A percentile compares a stretch with the other conserved stretches of the same genome.
Evolutionary conservation across 345 rosid species (phyloP).

Genomic region (Euphorbia pulcherrima): DNA sequence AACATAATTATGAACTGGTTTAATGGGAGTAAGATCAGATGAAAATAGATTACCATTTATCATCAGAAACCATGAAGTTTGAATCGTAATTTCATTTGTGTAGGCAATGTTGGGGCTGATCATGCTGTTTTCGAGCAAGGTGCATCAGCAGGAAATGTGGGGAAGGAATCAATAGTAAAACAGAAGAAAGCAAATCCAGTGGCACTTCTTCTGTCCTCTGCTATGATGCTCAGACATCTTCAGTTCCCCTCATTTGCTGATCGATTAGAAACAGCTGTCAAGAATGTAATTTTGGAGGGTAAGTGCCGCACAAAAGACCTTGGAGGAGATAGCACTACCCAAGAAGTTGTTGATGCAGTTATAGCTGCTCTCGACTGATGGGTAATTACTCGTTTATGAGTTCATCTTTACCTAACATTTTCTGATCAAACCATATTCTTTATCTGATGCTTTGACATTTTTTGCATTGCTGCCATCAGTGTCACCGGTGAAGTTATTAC

Average conservation of each 20-base stretch:
- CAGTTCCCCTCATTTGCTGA: slow-evolving; percentile 93
- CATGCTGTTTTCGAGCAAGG: slow-evolving; percentile 96
- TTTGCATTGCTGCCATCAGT: too few species aligned
- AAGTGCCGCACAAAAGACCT: slow-evolving; percentile 74
- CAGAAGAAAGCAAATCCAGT: slow-evolving; percentile 90
- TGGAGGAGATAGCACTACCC: slow-evolving; percentile 69
- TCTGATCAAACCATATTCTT: slow-evolving; percentile 12
- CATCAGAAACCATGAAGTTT: background rate
- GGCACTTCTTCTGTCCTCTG: slow-evolving; percentile 87
- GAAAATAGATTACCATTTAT: background rate
- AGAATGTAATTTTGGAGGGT: slow-evolving; percentile 64
- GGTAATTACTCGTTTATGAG: too few species aligned
- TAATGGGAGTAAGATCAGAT: background rate
- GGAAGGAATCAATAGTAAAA: slow-evolving; percentile 52
- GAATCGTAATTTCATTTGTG: too few species aligned
- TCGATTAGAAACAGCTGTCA: slow-evolving; percentile 80
- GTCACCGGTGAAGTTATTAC: background rate
- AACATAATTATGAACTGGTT: too few species aligned
- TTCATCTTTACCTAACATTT: slow-evolving; percentile 14
- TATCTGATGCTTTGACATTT: slow-evolving; percentile 1
- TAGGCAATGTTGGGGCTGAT: slow-evolving; percentile 94
- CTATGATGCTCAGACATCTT: slow-evolving; percentile 97
- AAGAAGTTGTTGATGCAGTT: slow-evolving; percentile 80
- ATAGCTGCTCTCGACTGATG: slow-evolving; percentile 49
- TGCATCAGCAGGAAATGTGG: slow-evolving; percentile 95